A percentile compares a stretch with the other conserved stretches of the same genome.
These are phyloP conservation scores for Mucor plumbeus DNA, from an alignment of 371 early-diverging fungal genomes.

Conservation along the genomic window DNA sequence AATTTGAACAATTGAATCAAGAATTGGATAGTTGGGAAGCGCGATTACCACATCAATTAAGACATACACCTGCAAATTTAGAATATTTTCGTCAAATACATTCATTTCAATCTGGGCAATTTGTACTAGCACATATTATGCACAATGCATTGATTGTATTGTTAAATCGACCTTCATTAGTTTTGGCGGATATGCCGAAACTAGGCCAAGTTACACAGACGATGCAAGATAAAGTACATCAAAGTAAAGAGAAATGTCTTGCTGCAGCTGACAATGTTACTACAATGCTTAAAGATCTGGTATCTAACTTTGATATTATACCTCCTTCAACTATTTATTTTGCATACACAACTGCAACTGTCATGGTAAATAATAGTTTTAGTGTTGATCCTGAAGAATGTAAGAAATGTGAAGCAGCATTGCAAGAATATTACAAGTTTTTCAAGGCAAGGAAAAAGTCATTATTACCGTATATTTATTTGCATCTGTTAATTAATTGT, in stretches of 20 bases:
- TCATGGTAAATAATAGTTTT: conserved; percentile 58
- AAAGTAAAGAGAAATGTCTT: conserved; percentile 47
- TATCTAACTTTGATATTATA: conserved; percentile 28
- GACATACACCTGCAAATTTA: conserved; percentile 43
- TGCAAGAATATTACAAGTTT: conserved; percentile 49
- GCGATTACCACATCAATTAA: conserved; percentile 39
- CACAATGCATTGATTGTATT: conserved; percentile 52
- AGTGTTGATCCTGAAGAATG: conserved; percentile 42
- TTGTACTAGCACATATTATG: conserved; percentile 40
- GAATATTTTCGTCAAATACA: conserved; percentile 12
- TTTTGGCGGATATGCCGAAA: conserved; percentile 30
- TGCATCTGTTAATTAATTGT: neutral
- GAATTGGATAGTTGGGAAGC: conserved; percentile 49
- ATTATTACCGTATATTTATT: neutral
- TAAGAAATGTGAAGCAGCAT: conserved; percentile 42
- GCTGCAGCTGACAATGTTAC: conserved; percentile 54
- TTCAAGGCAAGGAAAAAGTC: conserved; percentile 33
- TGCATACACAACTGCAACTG: conserved; percentile 57
- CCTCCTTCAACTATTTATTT: conserved; percentile 56
- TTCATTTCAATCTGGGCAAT: conserved; percentile 26
- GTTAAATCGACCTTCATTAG: conserved; percentile 49
- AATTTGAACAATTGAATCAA: conserved; percentile 45
- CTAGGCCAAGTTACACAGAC: conserved; percentile 36
- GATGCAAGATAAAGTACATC: conserved; percentile 40
- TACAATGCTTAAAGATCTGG: conserved; percentile 45